These are phyloP conservation scores for Avena eriantha DNA, from an alignment of 176 grass and related monocot genomes.

Conservation along the genomic window DNA sequence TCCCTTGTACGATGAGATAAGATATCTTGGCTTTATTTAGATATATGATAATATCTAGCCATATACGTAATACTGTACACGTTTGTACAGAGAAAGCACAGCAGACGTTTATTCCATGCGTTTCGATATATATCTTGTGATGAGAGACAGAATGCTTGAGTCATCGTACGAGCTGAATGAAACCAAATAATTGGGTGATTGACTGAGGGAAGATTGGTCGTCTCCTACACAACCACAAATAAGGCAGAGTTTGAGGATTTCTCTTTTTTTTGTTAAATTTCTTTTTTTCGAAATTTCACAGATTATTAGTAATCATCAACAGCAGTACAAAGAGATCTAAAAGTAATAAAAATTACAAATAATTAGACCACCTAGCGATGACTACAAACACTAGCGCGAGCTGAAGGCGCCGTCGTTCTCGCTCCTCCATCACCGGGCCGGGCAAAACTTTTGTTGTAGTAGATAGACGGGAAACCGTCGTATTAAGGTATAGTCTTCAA, in stretches of 20 bases:
- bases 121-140: neutral
- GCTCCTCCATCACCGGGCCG: too few species aligned
- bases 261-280: too few species aligned
- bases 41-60: neutral
- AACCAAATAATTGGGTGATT: neutral
- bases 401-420: too few species aligned
- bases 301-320: too few species aligned
- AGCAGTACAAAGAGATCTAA: too few species aligned
- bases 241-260: neutral
- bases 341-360: too few species aligned
- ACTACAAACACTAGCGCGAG: too few species aligned
- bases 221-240: neutral
- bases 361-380: neutral
- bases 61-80: conserved; percentile 8
- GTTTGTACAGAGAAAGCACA: conserved; percentile 21
- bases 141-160: neutral
- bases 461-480: too few species aligned
- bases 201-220: neutral
- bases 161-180: neutral
- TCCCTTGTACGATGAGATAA: conserved; percentile 47
- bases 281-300: too few species aligned
- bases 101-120: neutral
- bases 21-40: conserved; percentile 22
- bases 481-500: neutral
- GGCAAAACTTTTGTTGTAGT: too few species aligned